A percentile compares a stretch with the other conserved stretches of the same genome.
Conservation (phyloP, 257 asterid species). For the Mentha longifolia region DNA sequence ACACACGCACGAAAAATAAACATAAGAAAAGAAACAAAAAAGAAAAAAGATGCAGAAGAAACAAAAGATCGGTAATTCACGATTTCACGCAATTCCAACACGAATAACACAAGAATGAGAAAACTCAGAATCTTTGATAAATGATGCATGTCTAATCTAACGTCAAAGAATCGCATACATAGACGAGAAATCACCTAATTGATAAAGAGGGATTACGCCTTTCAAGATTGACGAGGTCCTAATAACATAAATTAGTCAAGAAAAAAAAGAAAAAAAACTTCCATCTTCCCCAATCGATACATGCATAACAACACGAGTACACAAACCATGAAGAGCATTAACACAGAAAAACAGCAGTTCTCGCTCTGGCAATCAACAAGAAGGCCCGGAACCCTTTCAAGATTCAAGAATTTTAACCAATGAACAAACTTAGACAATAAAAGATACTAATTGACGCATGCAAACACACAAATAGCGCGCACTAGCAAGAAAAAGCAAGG, state of each 20-base stretch:
- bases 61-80: not conserved
- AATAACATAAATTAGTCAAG: not conserved
- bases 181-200: not conserved
- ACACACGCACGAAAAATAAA: not conserved
- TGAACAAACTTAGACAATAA: not conserved
- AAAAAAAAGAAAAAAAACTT: not conserved
- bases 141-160: not conserved
- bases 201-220: slow-evolving; percentile 66
- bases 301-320: slow-evolving; percentile 7
- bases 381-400: not conserved
- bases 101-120: not conserved
- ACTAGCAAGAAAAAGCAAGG: slow-evolving; percentile 25
- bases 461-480: slow-evolving; percentile 1
- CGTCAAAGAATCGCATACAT: too few relatives aligned
- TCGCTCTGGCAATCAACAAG: not conserved
- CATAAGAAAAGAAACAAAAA: not conserved
- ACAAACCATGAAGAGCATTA: not conserved
- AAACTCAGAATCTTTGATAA: not conserved
- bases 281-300: not conserved
- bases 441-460: not conserved
- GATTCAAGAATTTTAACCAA: not conserved
- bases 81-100: not conserved
- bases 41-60: not conserved
- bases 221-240: slow-evolving; percentile 53
- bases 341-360: not conserved